Evolutionary conservation across 1,284 basidiomycete species (phyloP), one percentile per base, ranked within the genome.

Genomic region (Leucocoprinus gongylophorus): DNA sequence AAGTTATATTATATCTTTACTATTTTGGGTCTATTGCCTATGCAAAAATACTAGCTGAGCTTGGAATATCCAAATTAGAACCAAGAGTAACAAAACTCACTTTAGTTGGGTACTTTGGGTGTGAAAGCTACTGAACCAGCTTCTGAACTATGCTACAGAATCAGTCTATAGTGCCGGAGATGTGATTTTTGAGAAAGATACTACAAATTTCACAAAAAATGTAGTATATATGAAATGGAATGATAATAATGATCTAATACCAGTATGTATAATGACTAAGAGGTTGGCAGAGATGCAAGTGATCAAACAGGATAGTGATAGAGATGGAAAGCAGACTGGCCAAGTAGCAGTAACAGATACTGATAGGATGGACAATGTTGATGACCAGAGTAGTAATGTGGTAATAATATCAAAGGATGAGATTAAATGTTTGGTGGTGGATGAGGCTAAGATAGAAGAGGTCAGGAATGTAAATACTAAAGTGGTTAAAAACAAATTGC

Each of bases 151-250:
- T 0, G 5, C 23, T 0, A 42, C 50, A 0, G 54, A 57, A 26
- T 58, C 6, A 21, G 17, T 44, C n/a, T 37, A 59, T 28, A 47
- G 18, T 8, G 53, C 49, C 0, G 43, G 58, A 8, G 61, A 66
- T 42, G 61, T 66, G 5, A 54, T 61, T 13, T 66, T 66, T 37
- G 59, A 64, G 12, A 62, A 66, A 30, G 60, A 57, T 0, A 10
- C 20, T 2, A 53, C 49, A 2, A 42, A 51, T 20, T 10, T 46
- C 8, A 20, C 18, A 9, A n/a, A 18, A 10, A 12, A 12, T 3
- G 12, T 45, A 13, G 2, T 5, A 40, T 37, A 18, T 9, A 49
- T 8, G 8, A 10, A 17, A 5, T 35, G 26, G 17, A 7, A 3
- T 8, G 20, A 32, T 1, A 15, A 49, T 21, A 39, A 47, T 3